Conservation (phyloP, 805 yeast genomes). For the Candida pini region DNA sequence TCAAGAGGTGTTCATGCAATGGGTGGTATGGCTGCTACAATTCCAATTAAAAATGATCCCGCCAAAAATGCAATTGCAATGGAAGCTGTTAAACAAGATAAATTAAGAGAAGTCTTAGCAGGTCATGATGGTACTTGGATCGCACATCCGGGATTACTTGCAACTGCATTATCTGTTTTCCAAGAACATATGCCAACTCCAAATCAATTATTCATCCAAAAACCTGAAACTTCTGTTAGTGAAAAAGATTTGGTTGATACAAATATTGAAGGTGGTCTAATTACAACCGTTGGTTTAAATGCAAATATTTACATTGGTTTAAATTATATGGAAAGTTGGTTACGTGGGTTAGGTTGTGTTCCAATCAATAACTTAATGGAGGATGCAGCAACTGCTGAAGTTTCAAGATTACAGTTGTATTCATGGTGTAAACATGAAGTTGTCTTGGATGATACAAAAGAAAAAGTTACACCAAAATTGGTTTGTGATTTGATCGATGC, state of each 20-base stretch:
- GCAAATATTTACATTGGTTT: conserved; percentile 72
- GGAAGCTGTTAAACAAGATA: conserved; percentile 69
- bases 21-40: conserved; percentile 91
- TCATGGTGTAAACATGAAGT: conserved; percentile 80
- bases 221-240: conserved; percentile 33
- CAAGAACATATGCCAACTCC: conserved; percentile 77
- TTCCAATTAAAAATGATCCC: conserved; percentile 70
- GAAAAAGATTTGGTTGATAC: conserved; percentile 61
- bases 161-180: conserved; percentile 67
- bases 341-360: conserved; percentile 78
- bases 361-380: conserved; percentile 84
- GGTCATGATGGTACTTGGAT: conserved; percentile 92
- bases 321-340: conserved; percentile 82
- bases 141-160: conserved; percentile 79
- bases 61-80: conserved; percentile 60
- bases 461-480: conserved; percentile 52
- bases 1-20: conserved; percentile 77
- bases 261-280: conserved; percentile 51
- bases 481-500: conserved; percentile 53
- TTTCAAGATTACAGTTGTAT: conserved; percentile 73
- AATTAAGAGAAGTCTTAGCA: conserved; percentile 66
- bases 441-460: conserved; percentile 50
- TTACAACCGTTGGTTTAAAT: conserved; percentile 66
- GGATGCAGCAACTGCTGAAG: conserved; percentile 89
- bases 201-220: conserved; percentile 60